Conservation (phyloP, 768 basidiomycete genomes). For the Termitomyces sp. region DNA sequence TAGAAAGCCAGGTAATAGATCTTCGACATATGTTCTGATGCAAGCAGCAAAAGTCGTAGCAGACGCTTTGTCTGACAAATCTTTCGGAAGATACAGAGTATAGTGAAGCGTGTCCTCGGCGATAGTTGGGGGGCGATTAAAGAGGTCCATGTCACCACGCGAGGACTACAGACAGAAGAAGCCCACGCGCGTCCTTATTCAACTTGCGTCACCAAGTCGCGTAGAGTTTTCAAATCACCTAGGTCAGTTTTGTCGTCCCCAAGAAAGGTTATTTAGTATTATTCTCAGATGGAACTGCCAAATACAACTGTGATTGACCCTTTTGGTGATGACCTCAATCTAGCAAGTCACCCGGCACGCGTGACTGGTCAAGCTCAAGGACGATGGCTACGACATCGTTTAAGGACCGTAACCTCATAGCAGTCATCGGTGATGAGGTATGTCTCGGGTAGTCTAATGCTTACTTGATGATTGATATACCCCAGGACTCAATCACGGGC, state of each 20-base stretch:
- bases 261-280: background rate
- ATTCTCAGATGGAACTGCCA: slow-evolving; percentile 4
- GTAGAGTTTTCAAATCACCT: background rate
- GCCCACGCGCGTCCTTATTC: background rate
- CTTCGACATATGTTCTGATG: slow-evolving; percentile 51
- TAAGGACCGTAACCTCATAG: slow-evolving; percentile 84
- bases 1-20: slow-evolving; percentile 52
- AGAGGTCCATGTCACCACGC: slow-evolving; percentile 47
- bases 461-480: slow-evolving; percentile 11
- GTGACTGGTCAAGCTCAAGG: background rate
- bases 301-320: slow-evolving; percentile 3
- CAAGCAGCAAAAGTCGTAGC: slow-evolving; percentile 63
- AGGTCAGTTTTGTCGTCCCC: too few species aligned
- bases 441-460: slow-evolving; percentile 7
- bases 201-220: background rate
- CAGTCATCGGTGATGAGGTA: slow-evolving; percentile 98
- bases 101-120: slow-evolving; percentile 85
- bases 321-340: background rate
- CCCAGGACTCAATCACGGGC: slow-evolving; percentile 94
- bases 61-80: slow-evolving; percentile 51
- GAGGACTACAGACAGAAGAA: background rate
- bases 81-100: slow-evolving; percentile 54
- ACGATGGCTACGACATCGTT: slow-evolving; percentile 33
- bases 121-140: slow-evolving; percentile 71
- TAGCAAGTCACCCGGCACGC: too few species aligned